Evolutionary conservation across 1,284 basidiomycete genomes (phyloP), one percentile per base, ranked within the genome.

Genomic region (Ceratorhiza oryzae-sativae): DNA sequence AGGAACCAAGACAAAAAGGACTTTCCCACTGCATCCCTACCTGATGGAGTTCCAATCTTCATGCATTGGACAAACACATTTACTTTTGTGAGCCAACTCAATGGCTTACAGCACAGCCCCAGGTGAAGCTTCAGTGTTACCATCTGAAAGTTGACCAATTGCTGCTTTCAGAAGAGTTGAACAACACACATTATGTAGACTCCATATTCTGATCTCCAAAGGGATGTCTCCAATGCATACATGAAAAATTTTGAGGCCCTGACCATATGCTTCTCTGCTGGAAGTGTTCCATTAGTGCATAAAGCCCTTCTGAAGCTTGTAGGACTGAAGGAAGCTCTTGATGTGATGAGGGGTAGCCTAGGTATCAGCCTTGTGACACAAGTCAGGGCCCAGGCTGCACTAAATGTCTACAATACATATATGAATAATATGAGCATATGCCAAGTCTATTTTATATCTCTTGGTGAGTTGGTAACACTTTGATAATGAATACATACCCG

Each of bases 341-440:
- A 39, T 4, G 15, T 9, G n/a, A 63, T 63, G 8, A 32, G 36
- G 32, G 27, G 34, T 23, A 34, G 30, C 32, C 3, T 5, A 1
- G 46, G 53, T 25, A 65, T 65, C 13, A 49, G 34, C 34, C 27
- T 48, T 3, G 46, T 48, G 1, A 65, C 62, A 48, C 62, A 18
- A 65, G 15, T n/a, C n/a, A n/a, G n/a, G n/a, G n/a, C n/a, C n/a
- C n/a, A n/a, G n/a, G n/a, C n/a, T n/a, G n/a, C n/a, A n/a, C n/a
- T n/a, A n/a, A n/a, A n/a, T n/a, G n/a, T n/a, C n/a, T n/a, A n/a
- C n/a, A n/a, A n/a, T n/a, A 65, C 49, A 15, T 65, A 65, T 45
- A 65, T 65, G 62, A 27, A 10, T n/a, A 65, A 49, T n/a, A 36
- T 65, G 62, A 65, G 62, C 39, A 65, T 65, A 65, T 65, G 46